Conservation (phyloP, 768 basidiomycete species). For the Leucogyrophana mollusca region DNA sequence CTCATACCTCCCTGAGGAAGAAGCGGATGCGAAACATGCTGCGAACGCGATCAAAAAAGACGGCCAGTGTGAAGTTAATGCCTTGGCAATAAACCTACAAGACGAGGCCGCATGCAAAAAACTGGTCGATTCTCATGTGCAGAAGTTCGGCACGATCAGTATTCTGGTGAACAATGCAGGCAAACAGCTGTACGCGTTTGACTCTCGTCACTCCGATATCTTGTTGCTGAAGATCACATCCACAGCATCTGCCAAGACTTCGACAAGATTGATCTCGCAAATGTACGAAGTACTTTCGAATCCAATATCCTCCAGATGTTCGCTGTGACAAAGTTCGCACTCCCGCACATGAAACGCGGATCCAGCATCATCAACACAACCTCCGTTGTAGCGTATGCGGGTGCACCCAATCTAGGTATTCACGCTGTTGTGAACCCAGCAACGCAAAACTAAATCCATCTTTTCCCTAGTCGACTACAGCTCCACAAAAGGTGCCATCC, state of each 20-base stretch:
- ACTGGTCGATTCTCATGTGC: slow-evolving; percentile 47
- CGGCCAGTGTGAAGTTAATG: slow-evolving; percentile 35
- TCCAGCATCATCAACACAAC: slow-evolving; percentile 61
- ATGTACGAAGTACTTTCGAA: slow-evolving; percentile 54
- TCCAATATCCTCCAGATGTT: slow-evolving; percentile 63
- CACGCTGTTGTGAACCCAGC: too few relatives aligned
- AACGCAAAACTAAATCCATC: too few relatives aligned
- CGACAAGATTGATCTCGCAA: slow-evolving; percentile 47
- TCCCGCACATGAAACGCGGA: slow-evolving; percentile 60
- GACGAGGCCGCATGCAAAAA: slow-evolving; percentile 39
- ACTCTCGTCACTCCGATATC: background rate
- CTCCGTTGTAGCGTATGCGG: slow-evolving; percentile 49
- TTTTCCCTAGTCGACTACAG: slow-evolving; percentile 43
- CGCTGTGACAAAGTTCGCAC: slow-evolving; percentile 50
- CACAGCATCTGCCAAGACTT: slow-evolving; percentile 41
- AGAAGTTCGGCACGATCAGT: slow-evolving; percentile 45
- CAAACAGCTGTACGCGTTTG: slow-evolving; percentile 34
- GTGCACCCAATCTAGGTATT: slow-evolving; percentile 28
- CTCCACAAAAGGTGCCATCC: slow-evolving; percentile 60
- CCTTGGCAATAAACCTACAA: slow-evolving; percentile 42
- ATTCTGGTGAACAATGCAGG: slow-evolving; percentile 62
- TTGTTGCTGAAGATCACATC: slow-evolving; percentile 6
- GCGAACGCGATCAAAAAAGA: slow-evolving; percentile 45
- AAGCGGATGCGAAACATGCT: slow-evolving; percentile 50
- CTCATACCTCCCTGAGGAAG: slow-evolving; percentile 54